A percentile compares a stretch with the other conserved stretches of the same genome.
Evolutionary conservation across 148 eudicot species (phyloP).

Genomic region (Chenopodium album): DNA sequence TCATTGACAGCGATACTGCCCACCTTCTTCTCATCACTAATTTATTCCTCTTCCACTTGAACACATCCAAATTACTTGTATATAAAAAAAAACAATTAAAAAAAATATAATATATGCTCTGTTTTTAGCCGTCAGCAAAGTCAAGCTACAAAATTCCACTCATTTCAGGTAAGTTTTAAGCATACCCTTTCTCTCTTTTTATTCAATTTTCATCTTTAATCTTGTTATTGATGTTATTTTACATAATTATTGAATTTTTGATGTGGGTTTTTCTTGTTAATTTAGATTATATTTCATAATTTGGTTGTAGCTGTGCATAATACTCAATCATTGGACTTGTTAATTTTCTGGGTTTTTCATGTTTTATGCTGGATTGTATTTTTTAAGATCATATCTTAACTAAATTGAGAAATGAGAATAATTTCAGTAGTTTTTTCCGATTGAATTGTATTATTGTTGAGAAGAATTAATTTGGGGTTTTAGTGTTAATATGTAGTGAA

Average conservation of each 20-base stretch:
- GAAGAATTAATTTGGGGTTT: background rate
- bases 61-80: background rate
- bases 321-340: background rate
- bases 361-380: background rate
- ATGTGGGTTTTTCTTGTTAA: background rate
- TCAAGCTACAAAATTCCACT: background rate
- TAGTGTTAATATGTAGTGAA: background rate
- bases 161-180: slow-evolving; percentile 11
- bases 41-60: background rate
- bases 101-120: background rate
- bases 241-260: background rate
- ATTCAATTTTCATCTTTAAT: background rate
- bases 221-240: slow-evolving; percentile 5
- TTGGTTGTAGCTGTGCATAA: background rate
- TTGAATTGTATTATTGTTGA: background rate
- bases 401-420: background rate
- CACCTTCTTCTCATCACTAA: background rate
- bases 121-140: slow-evolving; percentile 12
- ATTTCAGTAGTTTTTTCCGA: background rate
- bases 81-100: background rate
- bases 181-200: background rate
- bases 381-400: background rate
- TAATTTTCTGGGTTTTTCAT: background rate
- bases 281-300: background rate
- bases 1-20: slow-evolving; percentile 1